A percentile compares a stretch with the other conserved stretches of the same genome.
Evolutionary conservation across 2,329 filamentous ascomycete species (phyloP).

Genomic region (Cadophora sp.): DNA sequence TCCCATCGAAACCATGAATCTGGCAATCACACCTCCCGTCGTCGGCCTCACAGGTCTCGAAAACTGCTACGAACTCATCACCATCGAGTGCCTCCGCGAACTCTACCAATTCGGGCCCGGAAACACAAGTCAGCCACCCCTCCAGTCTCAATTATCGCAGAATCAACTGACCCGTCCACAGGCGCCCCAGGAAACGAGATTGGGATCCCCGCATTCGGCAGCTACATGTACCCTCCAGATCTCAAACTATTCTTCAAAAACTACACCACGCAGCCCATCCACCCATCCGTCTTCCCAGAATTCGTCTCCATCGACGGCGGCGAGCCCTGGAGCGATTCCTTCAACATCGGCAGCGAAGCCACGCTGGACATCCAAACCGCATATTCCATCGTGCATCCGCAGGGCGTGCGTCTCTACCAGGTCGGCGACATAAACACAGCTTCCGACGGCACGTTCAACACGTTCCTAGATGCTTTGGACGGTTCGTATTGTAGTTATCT

Average conservation of each 20-base stretch:
- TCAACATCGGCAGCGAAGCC: constrained; percentile 39
- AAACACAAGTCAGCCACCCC: constrained; percentile 40
- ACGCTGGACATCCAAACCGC: constrained; percentile 43
- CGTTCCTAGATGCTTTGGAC: constrained; percentile 47
- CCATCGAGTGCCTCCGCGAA: constrained; percentile 59
- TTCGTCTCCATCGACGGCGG: constrained; percentile 45
- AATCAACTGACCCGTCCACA: not conserved
- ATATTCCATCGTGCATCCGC: constrained; percentile 18
- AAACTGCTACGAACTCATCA: constrained; percentile 59
- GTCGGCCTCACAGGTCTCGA: constrained; percentile 22
- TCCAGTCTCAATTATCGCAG: not conserved
- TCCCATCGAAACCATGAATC: constrained; percentile 28
- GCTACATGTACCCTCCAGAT: constrained; percentile 57
- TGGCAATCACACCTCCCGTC: not conserved
- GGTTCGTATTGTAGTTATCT: constrained; percentile 52
- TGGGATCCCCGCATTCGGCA: constrained; percentile 60
- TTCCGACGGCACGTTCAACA: constrained; percentile 22
- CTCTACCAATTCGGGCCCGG: constrained; percentile 55
- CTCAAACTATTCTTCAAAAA: constrained; percentile 54
- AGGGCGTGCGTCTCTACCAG: constrained; percentile 53
- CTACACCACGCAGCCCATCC: constrained; percentile 50
- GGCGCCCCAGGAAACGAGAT: constrained; percentile 51
- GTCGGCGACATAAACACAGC: constrained; percentile 41
- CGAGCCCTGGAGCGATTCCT: constrained; percentile 39
- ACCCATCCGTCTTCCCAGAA: constrained; percentile 46